Conservation (phyloP, 129 eudicot genomes). For the Escallonia rubra region DNA sequence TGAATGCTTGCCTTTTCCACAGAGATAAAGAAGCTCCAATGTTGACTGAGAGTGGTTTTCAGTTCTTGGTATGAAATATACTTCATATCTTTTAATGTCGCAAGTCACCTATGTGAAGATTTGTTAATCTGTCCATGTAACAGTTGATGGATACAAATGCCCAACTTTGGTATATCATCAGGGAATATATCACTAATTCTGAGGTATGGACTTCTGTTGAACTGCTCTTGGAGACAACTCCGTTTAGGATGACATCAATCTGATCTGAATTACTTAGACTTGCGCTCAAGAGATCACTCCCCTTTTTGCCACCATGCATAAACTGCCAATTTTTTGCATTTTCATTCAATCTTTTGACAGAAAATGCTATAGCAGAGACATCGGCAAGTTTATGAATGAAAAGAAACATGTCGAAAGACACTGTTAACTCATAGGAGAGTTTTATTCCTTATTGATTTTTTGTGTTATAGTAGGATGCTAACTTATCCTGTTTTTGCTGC, state of each 20-base stretch:
- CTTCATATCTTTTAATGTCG: not conserved
- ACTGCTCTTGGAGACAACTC: too few species aligned
- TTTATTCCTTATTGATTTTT: not conserved
- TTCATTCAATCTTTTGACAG: too few species aligned
- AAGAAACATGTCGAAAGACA: not conserved
- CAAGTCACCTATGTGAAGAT: constrained; percentile 9
- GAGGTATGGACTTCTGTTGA: constrained; percentile 46
- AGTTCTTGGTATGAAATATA: constrained; percentile 66
- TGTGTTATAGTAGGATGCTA: not conserved
- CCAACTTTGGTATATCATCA: constrained; percentile 94
- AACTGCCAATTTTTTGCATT: too few species aligned
- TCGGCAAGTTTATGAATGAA: not conserved
- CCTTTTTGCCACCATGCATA: too few species aligned
- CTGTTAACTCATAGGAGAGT: not conserved
- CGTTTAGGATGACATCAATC: too few species aligned
- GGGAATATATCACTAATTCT: constrained; percentile 83
- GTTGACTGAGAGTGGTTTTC: constrained; percentile 90
- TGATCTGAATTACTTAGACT: too few species aligned
- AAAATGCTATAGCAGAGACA: not conserved
- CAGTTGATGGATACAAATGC: constrained; percentile 99
- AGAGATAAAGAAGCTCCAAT: constrained; percentile 87
- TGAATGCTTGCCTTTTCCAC: constrained; percentile 6
- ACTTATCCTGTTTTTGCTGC: too few species aligned
- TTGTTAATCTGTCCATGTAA: constrained; percentile 18
- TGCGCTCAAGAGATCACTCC: too few species aligned